Percentiles rank a stretch among this genome's conserved stretches.
Evolutionary conservation across 768 basidiomycete species (phyloP).

Genomic region (Leccinellum rugosiceps): DNA sequence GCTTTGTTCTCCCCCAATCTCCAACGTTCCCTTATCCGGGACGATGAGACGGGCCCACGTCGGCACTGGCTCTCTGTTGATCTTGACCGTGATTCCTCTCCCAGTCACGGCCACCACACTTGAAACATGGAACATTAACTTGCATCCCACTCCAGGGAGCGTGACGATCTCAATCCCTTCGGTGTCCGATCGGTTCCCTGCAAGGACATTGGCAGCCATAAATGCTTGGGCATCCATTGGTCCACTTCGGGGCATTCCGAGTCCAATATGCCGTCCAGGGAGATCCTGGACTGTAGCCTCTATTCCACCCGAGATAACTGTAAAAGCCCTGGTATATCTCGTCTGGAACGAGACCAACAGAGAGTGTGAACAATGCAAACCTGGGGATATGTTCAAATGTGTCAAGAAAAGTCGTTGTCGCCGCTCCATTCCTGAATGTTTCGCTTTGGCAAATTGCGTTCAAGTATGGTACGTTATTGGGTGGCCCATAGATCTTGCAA

Average conservation of each 20-base stretch:
- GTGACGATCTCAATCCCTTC: slow-evolving; percentile 58
- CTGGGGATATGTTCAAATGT: slow-evolving; percentile 40
- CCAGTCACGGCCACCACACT: slow-evolving; percentile 58
- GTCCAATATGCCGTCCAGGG: slow-evolving; percentile 48
- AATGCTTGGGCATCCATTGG: slow-evolving; percentile 63
- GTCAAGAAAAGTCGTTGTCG: slow-evolving; percentile 50
- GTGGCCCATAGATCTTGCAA: slow-evolving; percentile 51
- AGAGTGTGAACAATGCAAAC: slow-evolving; percentile 24
- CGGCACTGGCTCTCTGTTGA: slow-evolving; percentile 37
- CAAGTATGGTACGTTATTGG: slow-evolving; percentile 58
- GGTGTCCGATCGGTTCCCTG: slow-evolving; percentile 45
- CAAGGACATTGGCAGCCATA: slow-evolving; percentile 54
- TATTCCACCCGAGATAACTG: slow-evolving; percentile 52
- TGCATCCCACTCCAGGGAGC: slow-evolving; percentile 41
- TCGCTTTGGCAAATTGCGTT: slow-evolving; percentile 39
- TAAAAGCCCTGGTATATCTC: slow-evolving; percentile 39
- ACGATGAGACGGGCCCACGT: slow-evolving; percentile 53
- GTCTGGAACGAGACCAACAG: background rate
- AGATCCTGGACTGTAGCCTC: slow-evolving; percentile 56
- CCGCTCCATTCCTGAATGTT: slow-evolving; percentile 39
- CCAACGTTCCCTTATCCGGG: slow-evolving; percentile 41
- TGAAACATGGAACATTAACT: slow-evolving; percentile 47
- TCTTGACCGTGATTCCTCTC: slow-evolving; percentile 38
- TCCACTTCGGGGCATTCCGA: slow-evolving; percentile 61
- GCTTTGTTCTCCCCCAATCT: slow-evolving; percentile 30